Percentiles rank a stretch among this genome's conserved stretches.
Evolutionary conservation across 2,329 filamentous ascomycete genomes (phyloP).

Genomic region (Endoconidiophora laricicola): DNA sequence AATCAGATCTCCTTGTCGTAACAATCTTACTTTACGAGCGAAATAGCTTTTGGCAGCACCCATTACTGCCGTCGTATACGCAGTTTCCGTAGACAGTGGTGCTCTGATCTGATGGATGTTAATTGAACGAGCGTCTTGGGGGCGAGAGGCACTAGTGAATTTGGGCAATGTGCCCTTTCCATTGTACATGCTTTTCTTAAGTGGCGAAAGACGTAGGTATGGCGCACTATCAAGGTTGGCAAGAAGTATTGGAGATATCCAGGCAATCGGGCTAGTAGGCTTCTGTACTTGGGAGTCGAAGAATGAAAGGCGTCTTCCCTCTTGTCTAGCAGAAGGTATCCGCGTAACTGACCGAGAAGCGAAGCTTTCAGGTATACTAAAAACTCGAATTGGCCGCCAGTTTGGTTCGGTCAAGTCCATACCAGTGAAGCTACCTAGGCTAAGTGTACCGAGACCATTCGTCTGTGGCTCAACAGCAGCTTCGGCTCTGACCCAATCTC

Average conservation of each 20-base stretch:
- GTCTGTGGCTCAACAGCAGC: slow-evolving; percentile 54
- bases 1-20: slow-evolving; percentile 76
- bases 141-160: slow-evolving; percentile 37
- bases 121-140: slow-evolving; percentile 54
- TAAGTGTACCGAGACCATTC: slow-evolving; percentile 50
- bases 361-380: slow-evolving; percentile 67
- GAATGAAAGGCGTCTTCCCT: slow-evolving; percentile 39
- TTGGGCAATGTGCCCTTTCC: slow-evolving; percentile 37
- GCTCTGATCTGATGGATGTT: slow-evolving; percentile 79
- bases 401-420: slow-evolving; percentile 39
- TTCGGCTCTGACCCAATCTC: slow-evolving; percentile 87
- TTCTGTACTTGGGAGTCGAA: slow-evolving; percentile 52
- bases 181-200: slow-evolving; percentile 36
- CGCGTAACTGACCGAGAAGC: slow-evolving; percentile 42
- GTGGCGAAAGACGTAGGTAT: slow-evolving; percentile 61
- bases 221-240: slow-evolving; percentile 68
- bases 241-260: slow-evolving; percentile 72
- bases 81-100: slow-evolving; percentile 69
- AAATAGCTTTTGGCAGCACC: slow-evolving; percentile 80
- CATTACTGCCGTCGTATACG: slow-evolving; percentile 72
- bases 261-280: slow-evolving; percentile 42
- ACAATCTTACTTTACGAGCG: slow-evolving; percentile 61
- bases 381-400: slow-evolving; percentile 79
- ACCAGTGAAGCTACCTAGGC: slow-evolving; percentile 43
- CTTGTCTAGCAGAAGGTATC: slow-evolving; percentile 37